Percentiles rank a stretch among this genome's conserved stretches.
Evolutionary conservation across 106 monocot species (phyloP).

Genomic region (Dactylorhiza incarnata): DNA sequence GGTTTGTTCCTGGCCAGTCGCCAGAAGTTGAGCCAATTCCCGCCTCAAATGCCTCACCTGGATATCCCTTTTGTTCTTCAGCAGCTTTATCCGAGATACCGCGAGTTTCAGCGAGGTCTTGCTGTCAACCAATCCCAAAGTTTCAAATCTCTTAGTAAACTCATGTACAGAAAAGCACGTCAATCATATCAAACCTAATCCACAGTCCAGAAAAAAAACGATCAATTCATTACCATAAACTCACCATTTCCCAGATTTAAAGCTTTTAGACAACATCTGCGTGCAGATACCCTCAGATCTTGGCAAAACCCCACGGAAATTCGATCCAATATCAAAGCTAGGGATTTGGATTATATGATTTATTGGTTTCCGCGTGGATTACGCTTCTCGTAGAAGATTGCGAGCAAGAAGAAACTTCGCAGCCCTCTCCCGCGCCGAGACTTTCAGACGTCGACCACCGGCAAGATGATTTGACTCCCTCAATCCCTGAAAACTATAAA

Average conservation of each 20-base stretch:
- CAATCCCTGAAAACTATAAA: neutral
- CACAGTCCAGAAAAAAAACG: neutral
- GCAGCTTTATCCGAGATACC: constrained; percentile 60
- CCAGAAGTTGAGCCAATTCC: constrained; percentile 78
- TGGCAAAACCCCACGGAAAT: neutral
- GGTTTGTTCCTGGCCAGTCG: constrained; percentile 63
- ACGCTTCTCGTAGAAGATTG: neutral
- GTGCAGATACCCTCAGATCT: constrained; percentile 8
- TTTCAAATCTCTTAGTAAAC: neutral
- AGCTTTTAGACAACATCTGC: constrained; percentile 48
- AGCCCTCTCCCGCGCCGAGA: neutral
- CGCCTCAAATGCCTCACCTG: constrained; percentile 53
- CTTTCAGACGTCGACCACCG: neutral
- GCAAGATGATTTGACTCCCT: neutral
- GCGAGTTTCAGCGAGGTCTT: constrained; percentile 82
- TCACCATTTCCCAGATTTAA: constrained; percentile 70
- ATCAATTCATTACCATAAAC: neutral
- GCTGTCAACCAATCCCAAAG: constrained; percentile 33
- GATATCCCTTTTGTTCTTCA: constrained; percentile 68
- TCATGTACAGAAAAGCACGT: neutral
- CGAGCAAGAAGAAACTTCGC: neutral
- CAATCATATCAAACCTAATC: neutral
- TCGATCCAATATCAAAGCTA: neutral
- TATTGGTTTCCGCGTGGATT: neutral
- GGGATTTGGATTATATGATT: neutral